These are phyloP conservation scores for Yamadazyma endophytica DNA, from an alignment of 805 yeast species.

Conservation along the genomic window DNA sequence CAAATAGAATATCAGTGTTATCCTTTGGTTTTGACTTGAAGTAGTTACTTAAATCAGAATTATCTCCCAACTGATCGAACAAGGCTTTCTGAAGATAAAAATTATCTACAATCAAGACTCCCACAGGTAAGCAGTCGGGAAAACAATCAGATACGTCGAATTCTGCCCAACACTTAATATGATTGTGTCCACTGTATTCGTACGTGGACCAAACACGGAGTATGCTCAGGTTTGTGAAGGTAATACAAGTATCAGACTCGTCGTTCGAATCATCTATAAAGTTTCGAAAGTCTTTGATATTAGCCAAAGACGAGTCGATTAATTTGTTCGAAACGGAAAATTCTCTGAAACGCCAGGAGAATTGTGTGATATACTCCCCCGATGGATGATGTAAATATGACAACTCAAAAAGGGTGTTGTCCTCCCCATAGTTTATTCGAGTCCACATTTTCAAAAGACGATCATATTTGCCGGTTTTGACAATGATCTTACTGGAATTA, in stretches of 20 bases:
- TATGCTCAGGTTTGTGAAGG: constrained; percentile 55
- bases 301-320: constrained; percentile 26
- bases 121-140: constrained; percentile 7
- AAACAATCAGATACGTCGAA: constrained; percentile 23
- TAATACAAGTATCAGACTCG: constrained; percentile 47
- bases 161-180: constrained; percentile 55
- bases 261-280: constrained; percentile 27
- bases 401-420: constrained; percentile 59
- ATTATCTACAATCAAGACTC: constrained; percentile 32
- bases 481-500: constrained; percentile 60
- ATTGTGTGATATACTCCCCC: constrained; percentile 43
- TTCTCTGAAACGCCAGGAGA: constrained; percentile 50
- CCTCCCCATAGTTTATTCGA: constrained; percentile 61
- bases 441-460: constrained; percentile 74
- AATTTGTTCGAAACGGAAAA: constrained; percentile 8
- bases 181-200: constrained; percentile 54
- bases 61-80: constrained; percentile 7
- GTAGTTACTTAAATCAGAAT: constrained; percentile 9
- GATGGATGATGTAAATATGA: constrained; percentile 61
- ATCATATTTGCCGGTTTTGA: constrained; percentile 62
- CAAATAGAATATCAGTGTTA: constrained; percentile 30
- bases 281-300: constrained; percentile 30
- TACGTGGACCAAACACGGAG: constrained; percentile 69
- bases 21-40: constrained; percentile 12
- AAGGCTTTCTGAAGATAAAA: constrained; percentile 24